Base-by-base conservation (phyloP, 192 early-diverging fungal species). In the Coemansia sp. region DNA sequence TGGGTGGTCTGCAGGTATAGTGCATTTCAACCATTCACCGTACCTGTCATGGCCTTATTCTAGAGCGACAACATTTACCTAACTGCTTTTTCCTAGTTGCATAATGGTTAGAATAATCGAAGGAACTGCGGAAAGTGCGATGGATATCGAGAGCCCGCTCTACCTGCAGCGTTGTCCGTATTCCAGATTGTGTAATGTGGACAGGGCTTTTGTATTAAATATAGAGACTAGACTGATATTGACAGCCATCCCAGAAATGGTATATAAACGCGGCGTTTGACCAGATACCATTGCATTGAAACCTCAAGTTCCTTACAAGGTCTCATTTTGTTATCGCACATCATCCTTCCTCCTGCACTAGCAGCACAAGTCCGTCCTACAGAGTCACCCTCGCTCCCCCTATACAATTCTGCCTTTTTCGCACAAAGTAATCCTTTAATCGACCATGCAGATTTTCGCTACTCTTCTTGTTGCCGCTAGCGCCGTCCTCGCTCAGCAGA, bases 381-480 rank as follows among this genome's bases (percentile, higher is more conserved):
- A 44, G 38, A 44, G 38, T 44, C 38, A 44, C 14, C 38, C 58
- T 25, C 44, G 41, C 34, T 49, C 22, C 18, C n/a, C 12, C 26
- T 9, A 60, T 22, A 34, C 25, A 44, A 44, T 28, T 34, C 48
- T n/a, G 30, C n/a, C 25, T 2, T 44, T 44, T 7, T 55, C 32
- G 1, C 26, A 12, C 10, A 26, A 32, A 56, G 14, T 30, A 26
- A 1, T 28, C 8, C 48, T 6, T 18, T 41, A 63, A 38, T 38
- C 53, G 10, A 68, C 60, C 59, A 81, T 81, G 78, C 68, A 81
- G 78, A 68, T 81, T 63, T 66, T 74, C 54, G 62, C 78, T 27
- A 71, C 78, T 51, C 78, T 81, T 38, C 58, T 81, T 62, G 68
- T 81, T 60, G 78, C 78, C 69, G 68, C 78, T 21, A 64, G 72